Percentiles rank a stretch among this genome's conserved stretches.
Conservation (phyloP, 2,329 filamentous ascomycete species). For the Akanthomyces uredinophilus region DNA sequence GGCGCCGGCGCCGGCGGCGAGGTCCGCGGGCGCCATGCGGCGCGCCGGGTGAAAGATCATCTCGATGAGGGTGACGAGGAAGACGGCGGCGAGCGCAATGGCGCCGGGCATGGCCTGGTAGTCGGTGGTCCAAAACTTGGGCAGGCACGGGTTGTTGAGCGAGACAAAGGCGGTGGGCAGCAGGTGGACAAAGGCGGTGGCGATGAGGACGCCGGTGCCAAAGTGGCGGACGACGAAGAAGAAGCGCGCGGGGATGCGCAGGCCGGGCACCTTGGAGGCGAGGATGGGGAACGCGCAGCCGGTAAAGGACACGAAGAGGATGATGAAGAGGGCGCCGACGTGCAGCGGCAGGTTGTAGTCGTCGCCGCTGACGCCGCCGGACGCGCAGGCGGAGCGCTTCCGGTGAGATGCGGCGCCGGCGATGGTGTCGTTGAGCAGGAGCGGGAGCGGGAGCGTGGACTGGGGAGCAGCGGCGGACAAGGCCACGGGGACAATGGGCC, state of each 20-base stretch:
- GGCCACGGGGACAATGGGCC: not conserved
- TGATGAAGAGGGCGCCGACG: slow-evolving; percentile 51
- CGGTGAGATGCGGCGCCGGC: slow-evolving; percentile 16
- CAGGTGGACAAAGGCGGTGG: slow-evolving; percentile 76
- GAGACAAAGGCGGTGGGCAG: slow-evolving; percentile 61
- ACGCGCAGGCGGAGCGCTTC: slow-evolving; percentile 27
- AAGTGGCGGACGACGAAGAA: slow-evolving; percentile 62
- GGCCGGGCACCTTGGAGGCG: slow-evolving; percentile 44
- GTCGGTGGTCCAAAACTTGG: slow-evolving; percentile 66
- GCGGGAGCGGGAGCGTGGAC: not conserved
- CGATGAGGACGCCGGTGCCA: slow-evolving; percentile 68
- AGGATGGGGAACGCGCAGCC: slow-evolving; percentile 51
- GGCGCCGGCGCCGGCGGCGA: slow-evolving; percentile 4
- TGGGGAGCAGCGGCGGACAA: not conserved
- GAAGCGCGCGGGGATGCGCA: slow-evolving; percentile 50
- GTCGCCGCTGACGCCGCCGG: slow-evolving; percentile 25
- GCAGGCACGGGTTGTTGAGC: slow-evolving; percentile 62
- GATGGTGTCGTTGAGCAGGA: not conserved
- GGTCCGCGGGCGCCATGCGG: slow-evolving; percentile 22
- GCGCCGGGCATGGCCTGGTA: slow-evolving; percentile 77
- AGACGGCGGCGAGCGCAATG: slow-evolving; percentile 71
- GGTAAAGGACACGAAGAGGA: slow-evolving; percentile 42
- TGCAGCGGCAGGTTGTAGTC: slow-evolving; percentile 54
- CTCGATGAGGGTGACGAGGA: slow-evolving; percentile 77
- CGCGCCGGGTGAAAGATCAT: slow-evolving; percentile 53